A percentile compares a stretch with the other conserved stretches of the same genome.
Conservation (phyloP, 108 stramenopile genomes). For the Nitzschia palea region DNA sequence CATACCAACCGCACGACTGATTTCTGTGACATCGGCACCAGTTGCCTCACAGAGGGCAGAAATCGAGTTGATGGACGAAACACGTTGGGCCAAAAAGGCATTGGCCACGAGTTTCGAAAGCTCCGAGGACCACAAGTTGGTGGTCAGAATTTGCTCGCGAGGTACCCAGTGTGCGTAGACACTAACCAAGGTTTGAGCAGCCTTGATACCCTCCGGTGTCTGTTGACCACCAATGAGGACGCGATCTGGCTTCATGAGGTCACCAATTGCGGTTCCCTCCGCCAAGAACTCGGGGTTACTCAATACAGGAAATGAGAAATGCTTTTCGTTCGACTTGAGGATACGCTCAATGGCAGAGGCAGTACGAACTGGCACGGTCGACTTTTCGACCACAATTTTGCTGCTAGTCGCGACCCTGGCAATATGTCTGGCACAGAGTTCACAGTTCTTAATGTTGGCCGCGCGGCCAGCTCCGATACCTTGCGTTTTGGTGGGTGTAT, state of each 20-base stretch:
- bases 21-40: conserved; percentile 96
- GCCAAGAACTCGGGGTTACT: conserved; percentile 99
- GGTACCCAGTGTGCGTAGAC: conserved; percentile 97
- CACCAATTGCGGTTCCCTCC: conserved; percentile 98
- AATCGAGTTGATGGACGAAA: conserved; percentile 99
- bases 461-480: conserved; percentile 99
- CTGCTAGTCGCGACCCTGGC: conserved; percentile 85
- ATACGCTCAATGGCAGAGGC: conserved; percentile 96
- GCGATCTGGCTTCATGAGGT: conserved; percentile 93
- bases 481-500: conserved; percentile 98
- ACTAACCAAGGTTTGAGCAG: conserved; percentile 71
- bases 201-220: conserved; percentile 84
- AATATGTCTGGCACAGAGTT: conserved; percentile 98
- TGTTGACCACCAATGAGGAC: conserved; percentile 98
- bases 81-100: conserved; percentile 99
- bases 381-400: conserved; percentile 99
- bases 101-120: conserved; percentile 99
- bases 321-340: conserved; percentile 90
- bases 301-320: conserved; percentile 94
- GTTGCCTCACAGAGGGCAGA: conserved; percentile 99
- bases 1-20: conserved; percentile 95
- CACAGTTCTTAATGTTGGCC: conserved; percentile 99
- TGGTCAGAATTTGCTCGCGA: conserved; percentile 93
- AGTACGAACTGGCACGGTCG: conserved; percentile 98
- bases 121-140: conserved; percentile 98